Evolutionary conservation across 768 basidiomycete genomes (phyloP).

Genomic region (Naganishia vishniacii): DNA sequence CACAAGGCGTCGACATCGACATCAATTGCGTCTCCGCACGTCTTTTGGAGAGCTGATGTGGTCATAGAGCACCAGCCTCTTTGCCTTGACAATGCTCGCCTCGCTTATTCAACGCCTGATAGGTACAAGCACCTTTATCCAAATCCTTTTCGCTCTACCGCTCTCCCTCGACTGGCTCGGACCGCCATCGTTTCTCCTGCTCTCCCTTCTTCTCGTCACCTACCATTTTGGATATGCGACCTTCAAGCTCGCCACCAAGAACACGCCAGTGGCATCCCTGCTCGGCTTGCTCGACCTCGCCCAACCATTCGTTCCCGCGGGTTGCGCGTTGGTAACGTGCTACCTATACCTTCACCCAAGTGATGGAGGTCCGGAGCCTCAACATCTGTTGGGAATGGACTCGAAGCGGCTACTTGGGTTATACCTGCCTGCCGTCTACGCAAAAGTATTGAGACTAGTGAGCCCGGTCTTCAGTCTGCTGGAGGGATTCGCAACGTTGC

Average conservation of each 20-base stretch:
- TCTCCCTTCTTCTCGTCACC: slow-evolving; percentile 46
- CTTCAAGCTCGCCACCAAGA: slow-evolving; percentile 44
- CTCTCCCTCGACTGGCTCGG: slow-evolving; percentile 47
- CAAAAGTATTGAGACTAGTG: slow-evolving; percentile 41
- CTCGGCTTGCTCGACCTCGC: slow-evolving; percentile 37
- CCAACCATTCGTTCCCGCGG: slow-evolving; percentile 41
- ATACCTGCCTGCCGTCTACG: slow-evolving; percentile 41
- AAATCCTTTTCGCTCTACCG: slow-evolving; percentile 46
- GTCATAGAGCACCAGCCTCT: neutral
- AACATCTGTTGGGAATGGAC: slow-evolving; percentile 14
- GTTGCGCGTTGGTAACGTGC: slow-evolving; percentile 37
- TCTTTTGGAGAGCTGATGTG: too few species aligned
- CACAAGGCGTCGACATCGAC: too few species aligned
- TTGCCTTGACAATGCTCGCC: slow-evolving; percentile 10
- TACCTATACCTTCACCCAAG: slow-evolving; percentile 46
- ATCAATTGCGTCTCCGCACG: too few species aligned
- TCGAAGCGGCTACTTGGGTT: slow-evolving; percentile 28
- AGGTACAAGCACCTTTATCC: slow-evolving; percentile 35
- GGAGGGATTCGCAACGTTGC: slow-evolving; percentile 46
- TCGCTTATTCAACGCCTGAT: slow-evolving; percentile 20
- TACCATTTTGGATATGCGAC: slow-evolving; percentile 48
- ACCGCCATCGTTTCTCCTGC: slow-evolving; percentile 47
- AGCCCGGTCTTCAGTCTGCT: slow-evolving; percentile 47
- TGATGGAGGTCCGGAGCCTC: neutral
- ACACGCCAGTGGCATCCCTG: slow-evolving; percentile 43